phyloP scores from a whole-genome alignment of 768 basidiomycete genomes.

The Tubosaeta sp. region DNA sequence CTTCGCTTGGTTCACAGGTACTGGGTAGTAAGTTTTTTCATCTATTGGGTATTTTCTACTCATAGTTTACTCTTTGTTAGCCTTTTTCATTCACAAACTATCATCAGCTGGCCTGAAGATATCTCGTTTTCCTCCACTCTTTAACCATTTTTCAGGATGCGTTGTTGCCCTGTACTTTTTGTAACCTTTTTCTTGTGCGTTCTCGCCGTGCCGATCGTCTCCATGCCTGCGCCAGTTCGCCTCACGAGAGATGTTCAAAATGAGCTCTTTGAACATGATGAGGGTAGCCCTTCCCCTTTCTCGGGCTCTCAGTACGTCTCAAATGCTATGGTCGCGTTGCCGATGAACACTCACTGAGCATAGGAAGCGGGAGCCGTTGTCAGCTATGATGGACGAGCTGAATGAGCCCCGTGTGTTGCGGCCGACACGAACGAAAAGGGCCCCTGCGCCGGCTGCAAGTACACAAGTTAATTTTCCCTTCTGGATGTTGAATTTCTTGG shows the following conservation, averaged over 20 bases:
- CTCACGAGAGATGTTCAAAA: not conserved
- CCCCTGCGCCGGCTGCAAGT: no score
- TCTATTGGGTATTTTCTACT: not conserved
- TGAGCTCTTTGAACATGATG: not conserved
- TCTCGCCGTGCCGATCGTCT: constrained; percentile 5
- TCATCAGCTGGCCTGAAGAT: no score
- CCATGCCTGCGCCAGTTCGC: constrained; percentile 5
- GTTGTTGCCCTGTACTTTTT: constrained; percentile 1
- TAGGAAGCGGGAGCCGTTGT: no score
- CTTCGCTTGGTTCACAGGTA: constrained; percentile 8
- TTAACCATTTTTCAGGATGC: constrained; percentile 9
- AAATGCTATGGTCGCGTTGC: not conserved
- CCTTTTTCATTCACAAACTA: constrained; percentile 11
- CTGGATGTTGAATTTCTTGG: not conserved
- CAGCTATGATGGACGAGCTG: not conserved
- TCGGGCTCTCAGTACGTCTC: not conserved
- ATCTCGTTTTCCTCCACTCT: no score
- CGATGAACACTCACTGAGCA: not conserved
- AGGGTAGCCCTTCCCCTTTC: not conserved
- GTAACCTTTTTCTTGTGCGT: constrained; percentile 4
- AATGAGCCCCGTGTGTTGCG: not conserved
- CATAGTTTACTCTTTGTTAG: not conserved
- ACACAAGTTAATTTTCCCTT: not conserved
- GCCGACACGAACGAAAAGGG: not conserved
- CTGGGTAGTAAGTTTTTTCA: constrained; percentile 18